These are phyloP conservation scores for Pyrenochaeta sp. DNA, from an alignment of 2,329 filamentous ascomycete genomes.

Conservation along the genomic window DNA sequence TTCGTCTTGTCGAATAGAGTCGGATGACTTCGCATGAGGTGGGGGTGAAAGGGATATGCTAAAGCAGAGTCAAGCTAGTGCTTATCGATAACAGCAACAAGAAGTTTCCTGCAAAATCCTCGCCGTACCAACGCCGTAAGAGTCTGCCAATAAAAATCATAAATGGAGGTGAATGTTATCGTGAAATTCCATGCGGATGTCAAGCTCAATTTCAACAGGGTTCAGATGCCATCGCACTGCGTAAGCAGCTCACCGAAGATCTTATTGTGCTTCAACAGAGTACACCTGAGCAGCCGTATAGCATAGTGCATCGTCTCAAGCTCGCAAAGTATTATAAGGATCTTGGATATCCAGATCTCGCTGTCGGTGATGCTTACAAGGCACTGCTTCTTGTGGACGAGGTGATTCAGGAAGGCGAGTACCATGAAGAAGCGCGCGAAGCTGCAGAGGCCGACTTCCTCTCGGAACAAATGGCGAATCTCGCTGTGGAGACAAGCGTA, in stretches of 20 bases:
- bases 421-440: constrained; percentile 73
- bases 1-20: background rate
- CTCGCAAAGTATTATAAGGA: constrained; percentile 75
- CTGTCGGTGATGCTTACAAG: constrained; percentile 87
- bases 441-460: constrained; percentile 54
- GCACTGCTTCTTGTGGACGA: constrained; percentile 89
- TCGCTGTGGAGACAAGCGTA: constrained; percentile 10
- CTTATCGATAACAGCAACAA: constrained; percentile 9
- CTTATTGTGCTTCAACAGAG: constrained; percentile 35
- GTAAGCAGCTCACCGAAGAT: constrained; percentile 21
- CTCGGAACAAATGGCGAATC: constrained; percentile 11
- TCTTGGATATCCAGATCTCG: constrained; percentile 88
- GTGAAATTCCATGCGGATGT: background rate
- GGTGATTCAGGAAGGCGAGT: constrained; percentile 79
- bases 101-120: no score
- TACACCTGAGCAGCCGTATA: constrained; percentile 46
- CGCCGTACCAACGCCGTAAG: no score
- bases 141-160: background rate
- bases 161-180: constrained; percentile 19
- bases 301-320: constrained; percentile 58
- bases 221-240: constrained; percentile 2
- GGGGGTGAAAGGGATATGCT: background rate
- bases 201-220: constrained; percentile 5
- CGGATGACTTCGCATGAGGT: background rate
- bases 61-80: background rate